Percentiles rank a stretch among this genome's conserved stretches.
Conservation (phyloP, 441 rosid genomes). For the Populus hybrid region DNA sequence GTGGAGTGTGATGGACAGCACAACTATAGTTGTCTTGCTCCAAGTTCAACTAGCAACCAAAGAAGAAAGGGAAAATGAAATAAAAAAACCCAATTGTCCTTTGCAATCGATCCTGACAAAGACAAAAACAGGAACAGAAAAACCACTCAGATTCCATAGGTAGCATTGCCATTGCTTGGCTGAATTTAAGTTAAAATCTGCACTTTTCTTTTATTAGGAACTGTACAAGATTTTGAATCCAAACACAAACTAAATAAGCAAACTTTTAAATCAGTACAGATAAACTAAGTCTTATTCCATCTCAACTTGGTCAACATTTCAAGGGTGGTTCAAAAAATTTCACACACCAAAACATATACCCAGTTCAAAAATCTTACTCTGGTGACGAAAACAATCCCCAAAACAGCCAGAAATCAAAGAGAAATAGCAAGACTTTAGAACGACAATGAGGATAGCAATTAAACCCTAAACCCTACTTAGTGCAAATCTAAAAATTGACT, state of each 20-base stretch:
- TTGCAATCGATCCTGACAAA: background rate
- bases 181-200: conserved; percentile 4
- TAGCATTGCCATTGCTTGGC: background rate
- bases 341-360: background rate
- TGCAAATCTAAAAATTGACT: background rate
- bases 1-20: background rate
- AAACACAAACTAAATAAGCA: background rate
- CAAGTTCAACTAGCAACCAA: background rate
- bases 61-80: background rate
- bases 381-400: background rate
- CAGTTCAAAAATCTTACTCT: background rate
- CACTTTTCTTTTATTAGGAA: background rate
- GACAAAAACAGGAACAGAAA: background rate
- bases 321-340: background rate
- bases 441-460: background rate
- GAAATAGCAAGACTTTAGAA: background rate
- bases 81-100: background rate
- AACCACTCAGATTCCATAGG: background rate
- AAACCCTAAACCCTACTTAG: background rate
- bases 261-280: background rate
- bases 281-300: background rate
- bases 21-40: background rate
- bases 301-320: background rate
- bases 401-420: background rate
- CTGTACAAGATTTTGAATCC: background rate